Evolutionary conservation across 192 early-diverging fungal species (phyloP), one percentile per base, ranked within the genome.

Genomic region (Entomortierella chlamydospora): DNA sequence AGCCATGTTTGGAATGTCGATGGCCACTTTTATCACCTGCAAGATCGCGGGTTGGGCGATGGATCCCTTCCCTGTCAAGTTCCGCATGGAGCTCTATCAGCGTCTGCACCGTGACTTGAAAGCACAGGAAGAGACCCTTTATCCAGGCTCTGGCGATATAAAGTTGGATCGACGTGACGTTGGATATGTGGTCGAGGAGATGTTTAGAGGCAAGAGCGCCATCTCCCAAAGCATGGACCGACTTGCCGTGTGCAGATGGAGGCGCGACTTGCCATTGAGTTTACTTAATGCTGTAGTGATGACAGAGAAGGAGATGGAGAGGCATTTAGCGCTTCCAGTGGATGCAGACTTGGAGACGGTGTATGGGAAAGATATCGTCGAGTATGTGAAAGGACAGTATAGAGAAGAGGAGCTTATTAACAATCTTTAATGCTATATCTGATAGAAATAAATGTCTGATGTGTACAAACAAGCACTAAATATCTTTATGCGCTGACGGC

Each of bases 1-100:
- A 0, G 94, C 95, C 20, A 91, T 98, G 69, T 99, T 99, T 86
- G 98, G 97, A 42, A 94, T 92, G 73, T 88, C 93, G 10, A 93
- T 98, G 86, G 97, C 94, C 12, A 93, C 95, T 0, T 91, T 95
- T 78, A 93, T 96, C 12, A 86, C 96, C 56, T 88, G 89, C 22
- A 84, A 83, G 66, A 81, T 93, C 53, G 87, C 87, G 5, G 82
- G 81, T n/a, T 92, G 88, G 76, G 84, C 85, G 13, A 87, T 88
- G 7, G 90, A 94, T 47, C 93, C 93, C 11, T 74, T 95, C 28
- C 79, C 92, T 2, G 81, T 91, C 77, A 95, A 95, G 64, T 82
- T 86, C 54, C 91, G 95, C 28, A 88, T 93, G 33, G 88, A 89
- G 34, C 83, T 93, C 12, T 96, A 96, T 64, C 73, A 77, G 10